Conservation (phyloP, 441 rosid species). For the Mallotus japonicus region DNA sequence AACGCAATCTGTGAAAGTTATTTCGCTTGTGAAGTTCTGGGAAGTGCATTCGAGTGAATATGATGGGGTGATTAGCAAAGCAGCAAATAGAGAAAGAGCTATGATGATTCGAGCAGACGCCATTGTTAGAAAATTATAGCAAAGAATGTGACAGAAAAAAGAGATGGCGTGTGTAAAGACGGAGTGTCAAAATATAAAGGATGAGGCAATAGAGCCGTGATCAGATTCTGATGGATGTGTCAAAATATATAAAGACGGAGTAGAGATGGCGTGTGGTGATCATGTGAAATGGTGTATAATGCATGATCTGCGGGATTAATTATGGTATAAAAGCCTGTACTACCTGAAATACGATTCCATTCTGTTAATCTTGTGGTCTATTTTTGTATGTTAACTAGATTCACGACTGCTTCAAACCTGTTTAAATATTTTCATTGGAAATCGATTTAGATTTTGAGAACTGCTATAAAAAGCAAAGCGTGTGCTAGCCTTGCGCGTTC, state of each 20-base stretch:
- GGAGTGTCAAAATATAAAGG: no score
- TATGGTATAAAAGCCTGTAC: not conserved
- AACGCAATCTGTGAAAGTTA: constrained; percentile 32
- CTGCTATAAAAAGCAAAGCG: not conserved
- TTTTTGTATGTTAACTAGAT: not conserved
- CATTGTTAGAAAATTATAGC: not conserved
- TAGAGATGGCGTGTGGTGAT: not conserved
- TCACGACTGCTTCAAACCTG: not conserved
- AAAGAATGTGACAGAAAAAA: not conserved
- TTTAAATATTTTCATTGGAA: not conserved
- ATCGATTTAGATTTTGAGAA: not conserved
- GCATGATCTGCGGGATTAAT: constrained; percentile 2
- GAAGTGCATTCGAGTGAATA: constrained; percentile 43
- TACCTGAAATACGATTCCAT: not conserved
- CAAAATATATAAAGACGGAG: not conserved
- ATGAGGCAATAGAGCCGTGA: not conserved
- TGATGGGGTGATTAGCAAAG: constrained; percentile 40
- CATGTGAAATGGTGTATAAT: not conserved
- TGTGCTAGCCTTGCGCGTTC: not conserved
- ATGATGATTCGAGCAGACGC: not conserved
- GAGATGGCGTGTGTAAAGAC: no score
- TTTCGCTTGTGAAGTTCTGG: constrained; percentile 32
- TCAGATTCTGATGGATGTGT: not conserved
- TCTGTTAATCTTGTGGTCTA: not conserved
- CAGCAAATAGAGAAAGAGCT: not conserved